A percentile compares a stretch with the other conserved stretches of the same genome.
phyloP scores from a whole-genome alignment of 1,284 basidiomycete species.

The Fistulinella staudtii region DNA sequence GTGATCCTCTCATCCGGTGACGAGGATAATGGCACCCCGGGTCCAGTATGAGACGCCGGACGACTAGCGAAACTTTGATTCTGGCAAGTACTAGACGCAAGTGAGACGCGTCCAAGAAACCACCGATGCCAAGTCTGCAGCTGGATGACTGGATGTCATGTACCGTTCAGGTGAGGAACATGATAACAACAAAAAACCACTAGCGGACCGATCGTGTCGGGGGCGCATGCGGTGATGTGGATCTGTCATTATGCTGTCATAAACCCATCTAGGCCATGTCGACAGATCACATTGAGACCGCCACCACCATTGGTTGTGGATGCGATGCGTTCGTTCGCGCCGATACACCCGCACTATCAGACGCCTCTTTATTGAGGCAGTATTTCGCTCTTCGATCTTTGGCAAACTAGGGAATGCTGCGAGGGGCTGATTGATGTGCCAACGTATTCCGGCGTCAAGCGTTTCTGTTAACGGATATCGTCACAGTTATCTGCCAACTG shows the following conservation, averaged over 20 bases:
- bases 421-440: neutral
- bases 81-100: conserved; percentile 6
- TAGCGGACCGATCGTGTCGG: neutral
- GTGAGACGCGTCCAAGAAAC: neutral
- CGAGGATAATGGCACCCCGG: conserved; percentile 1
- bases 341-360: too few relatives aligned
- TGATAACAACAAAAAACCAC: neutral
- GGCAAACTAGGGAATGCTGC: neutral
- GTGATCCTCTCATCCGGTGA: conserved; percentile 3
- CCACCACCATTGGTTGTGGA: conserved; percentile 1
- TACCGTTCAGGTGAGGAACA: neutral
- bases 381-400: too few relatives aligned
- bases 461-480: neutral
- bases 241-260: conserved; percentile 9
- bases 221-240: neutral
- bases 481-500: conserved; percentile 16
- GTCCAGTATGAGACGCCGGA: conserved; percentile 8
- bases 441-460: neutral
- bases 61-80: neutral
- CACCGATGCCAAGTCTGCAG: neutral
- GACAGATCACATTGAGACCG: conserved; percentile 8
- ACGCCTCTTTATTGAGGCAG: too few relatives aligned
- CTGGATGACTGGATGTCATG: conserved; percentile 1
- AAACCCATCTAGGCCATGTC: neutral
- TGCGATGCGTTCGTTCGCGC: too few relatives aligned